Base-by-base conservation (phyloP, 1,139 yeast species). In the Kodamaea derodonti region DNA sequence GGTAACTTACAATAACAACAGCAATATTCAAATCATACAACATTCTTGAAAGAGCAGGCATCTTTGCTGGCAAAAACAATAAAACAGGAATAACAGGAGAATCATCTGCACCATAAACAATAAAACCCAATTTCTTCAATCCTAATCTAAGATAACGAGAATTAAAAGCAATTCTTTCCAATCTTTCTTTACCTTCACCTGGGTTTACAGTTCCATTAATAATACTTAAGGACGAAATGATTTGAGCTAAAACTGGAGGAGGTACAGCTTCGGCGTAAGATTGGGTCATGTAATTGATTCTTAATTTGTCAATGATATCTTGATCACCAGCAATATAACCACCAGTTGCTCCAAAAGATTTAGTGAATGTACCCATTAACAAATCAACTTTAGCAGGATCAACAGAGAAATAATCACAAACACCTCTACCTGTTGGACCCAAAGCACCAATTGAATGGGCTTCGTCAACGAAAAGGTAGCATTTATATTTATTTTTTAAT, bases 401-500 rank as follows among this genome's bases (percentile, higher is more conserved):
- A 37, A 92, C 76, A 31, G 82, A 82, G 56, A 84, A 92, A 61
- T 86, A 86, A 57, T 94, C 97, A 64, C 97, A 90, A 25, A 92
- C 83, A 54, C 99, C 99, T 53, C 86, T 79, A 33, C 98, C 98
- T 33, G 65, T 63, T 27, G 95, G 94, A 20, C 99, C 99, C 62
- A 92, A 74, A 8, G 98, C 98, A 53, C 99, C 99, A 53, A 94
- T 84, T 3, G 97, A 90, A 59, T 92, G 99, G 14, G 98, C 98
- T 61, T 92, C 99, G 58, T 92, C 99, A 42, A 94, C 85, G 55
- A 85, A 92, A 39, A 92, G 65, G 55, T 86, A 86, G 54, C 92
- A 84, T 55, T 88, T 88, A 67, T 94, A 92, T 58, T 84, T 85
- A 34, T 86, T 76, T 51, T 85, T 84, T 46, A 92, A 67, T 48